Conservation (phyloP, 345 rosid genomes). For the Triadica sebifera region DNA sequence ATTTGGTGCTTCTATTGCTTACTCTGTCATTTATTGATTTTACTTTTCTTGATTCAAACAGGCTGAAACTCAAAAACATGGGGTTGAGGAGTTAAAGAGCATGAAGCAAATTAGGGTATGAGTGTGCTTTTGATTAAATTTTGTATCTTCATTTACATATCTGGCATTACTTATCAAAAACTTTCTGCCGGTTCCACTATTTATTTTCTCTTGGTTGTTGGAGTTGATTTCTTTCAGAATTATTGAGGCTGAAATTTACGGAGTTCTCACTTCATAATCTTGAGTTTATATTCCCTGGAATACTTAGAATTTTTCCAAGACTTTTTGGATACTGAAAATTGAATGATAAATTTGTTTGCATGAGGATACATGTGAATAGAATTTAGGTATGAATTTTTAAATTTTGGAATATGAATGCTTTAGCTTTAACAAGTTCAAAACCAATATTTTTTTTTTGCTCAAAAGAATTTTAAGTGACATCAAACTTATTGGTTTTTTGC, state of each 20-base stretch:
- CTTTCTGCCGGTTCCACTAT: not conserved
- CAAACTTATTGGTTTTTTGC: no score
- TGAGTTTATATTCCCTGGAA: not conserved
- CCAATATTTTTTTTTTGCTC: no score
- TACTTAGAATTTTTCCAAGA: not conserved
- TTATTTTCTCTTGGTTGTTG: not conserved
- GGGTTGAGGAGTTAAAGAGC: conserved; percentile 75
- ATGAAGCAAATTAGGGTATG: conserved; percentile 86
- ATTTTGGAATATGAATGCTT: not conserved
- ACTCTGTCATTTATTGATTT: conserved; percentile 11
- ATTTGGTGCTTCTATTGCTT: not conserved
- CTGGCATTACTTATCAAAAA: not conserved
- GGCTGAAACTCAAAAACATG: conserved; percentile 87
- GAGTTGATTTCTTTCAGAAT: no score
- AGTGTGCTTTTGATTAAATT: not conserved
- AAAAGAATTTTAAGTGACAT: no score
- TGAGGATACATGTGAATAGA: not conserved
- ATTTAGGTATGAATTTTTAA: not conserved
- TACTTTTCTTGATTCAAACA: conserved; percentile 26
- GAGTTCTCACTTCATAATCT: no score
- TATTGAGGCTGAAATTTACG: not conserved
- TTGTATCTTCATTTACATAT: conserved; percentile 7
- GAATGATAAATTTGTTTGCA: not conserved
- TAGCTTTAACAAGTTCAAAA: no score
- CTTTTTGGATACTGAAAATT: not conserved